Base-by-base conservation (phyloP, 495 filamentous ascomycete genomes). In the Hypoxylon subgilvum region DNA sequence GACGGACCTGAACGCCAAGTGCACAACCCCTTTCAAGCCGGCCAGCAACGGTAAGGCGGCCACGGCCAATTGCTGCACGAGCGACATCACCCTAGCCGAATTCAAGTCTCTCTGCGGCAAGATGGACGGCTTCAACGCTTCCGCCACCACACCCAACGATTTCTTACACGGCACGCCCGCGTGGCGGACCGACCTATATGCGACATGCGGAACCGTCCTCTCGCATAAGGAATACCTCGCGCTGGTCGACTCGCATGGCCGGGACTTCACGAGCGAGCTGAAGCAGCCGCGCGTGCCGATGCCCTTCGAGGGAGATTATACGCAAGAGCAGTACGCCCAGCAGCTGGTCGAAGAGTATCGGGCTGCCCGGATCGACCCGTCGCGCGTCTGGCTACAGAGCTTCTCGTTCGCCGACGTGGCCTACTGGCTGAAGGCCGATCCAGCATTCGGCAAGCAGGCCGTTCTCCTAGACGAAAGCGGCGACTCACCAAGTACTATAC, bases 241-340 rank as follows among this genome's bases (percentile, higher is more conserved):
- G 7, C 68, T 85, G 18, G 75, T 84, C 59, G 72, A 85, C 48
- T 62, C 68, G n/a, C 69, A 74, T 19, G 79, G 76, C 0, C 67
- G 82, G 8, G 72, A 82, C 45, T 85, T 86, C 73, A 84, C 84
- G 0, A 79, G 82, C 3, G 84, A 87, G 66, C 73, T 85, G 21
- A 87, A 87, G 72, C 76, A 78, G 4, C 84, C 84, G 10, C 65
- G 76, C 44, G 81, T 85, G 22, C 60, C 69, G 2, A 86, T 86
- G 84, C 84, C 83, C 2, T 87, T 85, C 71, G 64, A 81, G n/a
- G 75, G 79, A 31, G 51, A 76, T 49, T 86, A 85, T 71, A 86
- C 83, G 0, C 82, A 82, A 65, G 69, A 80, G 47, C 67, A 73
- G 34, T 86, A 79, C 65, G 80, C 79, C 1, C 81, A 84, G 69